Evolutionary conservation across 768 basidiomycete species (phyloP), one percentile per base, ranked within the genome.

Genomic region (Leucocoprinus birnbaumii): DNA sequence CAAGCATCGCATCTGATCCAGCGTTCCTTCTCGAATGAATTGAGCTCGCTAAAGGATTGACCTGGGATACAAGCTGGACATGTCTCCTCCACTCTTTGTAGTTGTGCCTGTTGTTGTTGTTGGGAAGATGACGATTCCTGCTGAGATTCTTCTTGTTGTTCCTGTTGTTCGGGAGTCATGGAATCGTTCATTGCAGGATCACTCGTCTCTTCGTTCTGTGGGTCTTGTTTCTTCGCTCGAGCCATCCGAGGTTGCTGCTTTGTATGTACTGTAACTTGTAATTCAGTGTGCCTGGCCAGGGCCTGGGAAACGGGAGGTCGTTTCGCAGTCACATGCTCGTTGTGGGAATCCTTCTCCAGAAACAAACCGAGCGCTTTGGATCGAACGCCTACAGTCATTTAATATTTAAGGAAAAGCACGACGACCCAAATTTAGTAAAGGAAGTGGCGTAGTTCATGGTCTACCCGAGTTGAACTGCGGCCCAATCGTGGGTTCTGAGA

Each of bases 1-100:
- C 89, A 91, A 19, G 79, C 78, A 62, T 92, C 91, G 66, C 92
- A 94, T 59, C 84, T 73, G 53, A 94, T 84, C 92, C 91, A 94
- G 62, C 74, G 83, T 59, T 90, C 88, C 66, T 86, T 86, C 58
- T 82, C 79, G 49, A 71, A 74, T 13, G 55, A 52, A 42, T 50
- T 59, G 26, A 55, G 58, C 21, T 24, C 34, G 45, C 35, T 25
- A n/a, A n/a, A n/a, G 55, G 42, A 31, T 55, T 54, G 42, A 16
- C 50, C 51, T n/a, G 43, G 48, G 21, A 56, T 27, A 49, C 60
- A 61, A 3, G 46, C 47, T 16, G 60, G 60, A 46, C 60, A 61
- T 9, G 45, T 51, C 43, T 61, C 60, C 26, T 58, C 51, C n/a
- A n/a, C n/a, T n/a, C n/a, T n/a, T n/a, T n/a, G n/a, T n/a, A n/a